These are phyloP conservation scores for Xylariaceae sp. DNA, from an alignment of 2,329 filamentous ascomycete species.

Conservation along the genomic window DNA sequence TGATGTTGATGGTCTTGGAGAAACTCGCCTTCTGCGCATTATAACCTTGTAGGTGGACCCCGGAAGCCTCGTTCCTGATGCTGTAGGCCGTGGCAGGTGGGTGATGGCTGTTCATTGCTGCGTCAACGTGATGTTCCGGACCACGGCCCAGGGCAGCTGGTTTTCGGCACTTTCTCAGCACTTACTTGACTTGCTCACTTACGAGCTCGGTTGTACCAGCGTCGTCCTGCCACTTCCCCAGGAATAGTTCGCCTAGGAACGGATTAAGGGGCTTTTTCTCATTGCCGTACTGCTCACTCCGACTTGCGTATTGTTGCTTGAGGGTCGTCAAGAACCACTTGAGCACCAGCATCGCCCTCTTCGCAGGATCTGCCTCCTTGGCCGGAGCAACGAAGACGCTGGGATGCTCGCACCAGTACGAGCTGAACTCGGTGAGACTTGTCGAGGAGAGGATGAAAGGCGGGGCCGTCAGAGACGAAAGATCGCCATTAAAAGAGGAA, in stretches of 20 bases:
- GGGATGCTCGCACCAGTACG: slow-evolving; percentile 48
- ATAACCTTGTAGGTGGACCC: slow-evolving; percentile 47
- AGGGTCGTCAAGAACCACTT: slow-evolving; percentile 46
- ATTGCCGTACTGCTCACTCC: slow-evolving; percentile 42
- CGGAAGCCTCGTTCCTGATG: slow-evolving; percentile 40
- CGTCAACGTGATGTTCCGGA: slow-evolving; percentile 5
- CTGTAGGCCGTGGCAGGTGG: slow-evolving; percentile 52
- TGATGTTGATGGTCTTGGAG: slow-evolving; percentile 46
- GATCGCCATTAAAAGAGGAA: slow-evolving; percentile 44
- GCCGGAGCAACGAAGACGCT: slow-evolving; percentile 46
- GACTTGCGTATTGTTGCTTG: slow-evolving; percentile 45
- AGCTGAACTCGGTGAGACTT: slow-evolving; percentile 46
- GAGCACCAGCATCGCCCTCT: slow-evolving; percentile 44
- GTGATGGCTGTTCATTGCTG: slow-evolving; percentile 39
- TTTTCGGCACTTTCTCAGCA: background rate
- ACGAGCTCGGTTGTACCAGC: slow-evolving; percentile 32
- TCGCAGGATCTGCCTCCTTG: slow-evolving; percentile 40
- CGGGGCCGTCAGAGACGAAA: slow-evolving; percentile 50
- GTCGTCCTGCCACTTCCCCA: slow-evolving; percentile 35
- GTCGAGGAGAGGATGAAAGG: slow-evolving; percentile 48
- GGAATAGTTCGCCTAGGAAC: slow-evolving; percentile 49
- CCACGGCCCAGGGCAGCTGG: background rate
- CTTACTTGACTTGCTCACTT: slow-evolving; percentile 46
- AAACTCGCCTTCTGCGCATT: slow-evolving; percentile 51
- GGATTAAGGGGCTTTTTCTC: slow-evolving; percentile 53